Conservation (phyloP, 257 asterid species). For the Salvia miltiorrhiza region DNA sequence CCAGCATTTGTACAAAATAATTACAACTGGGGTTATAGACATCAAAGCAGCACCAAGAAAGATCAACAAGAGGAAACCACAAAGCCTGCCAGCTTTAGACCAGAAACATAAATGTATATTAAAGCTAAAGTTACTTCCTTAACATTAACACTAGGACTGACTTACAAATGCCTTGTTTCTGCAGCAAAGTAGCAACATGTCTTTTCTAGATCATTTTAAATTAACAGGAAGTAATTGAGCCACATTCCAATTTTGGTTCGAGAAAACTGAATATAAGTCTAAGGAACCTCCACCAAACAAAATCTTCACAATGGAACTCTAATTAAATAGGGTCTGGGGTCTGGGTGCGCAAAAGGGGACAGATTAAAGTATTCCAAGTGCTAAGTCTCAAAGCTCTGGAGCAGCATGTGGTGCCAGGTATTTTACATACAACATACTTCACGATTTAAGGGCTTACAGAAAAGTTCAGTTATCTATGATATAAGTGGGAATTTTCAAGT, state of each 20-base stretch:
- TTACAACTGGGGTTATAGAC: background rate
- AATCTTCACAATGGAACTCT: background rate
- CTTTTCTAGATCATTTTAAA: background rate
- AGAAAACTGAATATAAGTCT: background rate
- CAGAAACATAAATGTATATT: background rate
- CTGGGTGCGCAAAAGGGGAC: background rate
- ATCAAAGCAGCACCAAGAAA: background rate
- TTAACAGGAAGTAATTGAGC: background rate
- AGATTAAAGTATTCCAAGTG: background rate
- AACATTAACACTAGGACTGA: background rate
- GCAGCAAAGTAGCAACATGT: background rate
- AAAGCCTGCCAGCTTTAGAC: background rate
- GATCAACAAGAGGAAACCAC: background rate
- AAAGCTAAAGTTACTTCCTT: background rate
- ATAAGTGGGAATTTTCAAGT: background rate
- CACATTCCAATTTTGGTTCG: background rate
- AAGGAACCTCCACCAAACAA: background rate
- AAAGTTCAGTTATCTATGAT: constrained; percentile 8
- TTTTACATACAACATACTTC: background rate
- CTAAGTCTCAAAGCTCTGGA: background rate
- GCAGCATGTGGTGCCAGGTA: background rate
- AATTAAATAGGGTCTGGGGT: background rate
- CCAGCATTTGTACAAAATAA: background rate
- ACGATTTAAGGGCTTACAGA: constrained; percentile 4
- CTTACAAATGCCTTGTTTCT: background rate